These are phyloP conservation scores for Colletotrichum chlorophyti DNA, from an alignment of 2,329 filamentous ascomycete species.

Conservation along the genomic window DNA sequence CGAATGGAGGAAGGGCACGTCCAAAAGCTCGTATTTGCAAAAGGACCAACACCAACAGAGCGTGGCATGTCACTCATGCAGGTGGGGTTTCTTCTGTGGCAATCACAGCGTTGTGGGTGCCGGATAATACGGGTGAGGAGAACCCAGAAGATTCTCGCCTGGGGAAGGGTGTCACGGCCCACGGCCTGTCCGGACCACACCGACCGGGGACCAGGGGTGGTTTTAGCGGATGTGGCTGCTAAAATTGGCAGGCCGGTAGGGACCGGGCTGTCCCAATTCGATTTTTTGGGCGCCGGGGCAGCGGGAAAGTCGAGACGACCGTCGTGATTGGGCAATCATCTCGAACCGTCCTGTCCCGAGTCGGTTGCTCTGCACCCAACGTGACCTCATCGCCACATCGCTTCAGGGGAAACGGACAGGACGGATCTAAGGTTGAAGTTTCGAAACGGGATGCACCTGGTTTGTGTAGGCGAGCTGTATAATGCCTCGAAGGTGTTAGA, in stretches of 20 bases:
- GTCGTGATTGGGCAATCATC: constrained; percentile 20
- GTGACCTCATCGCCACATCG: not conserved
- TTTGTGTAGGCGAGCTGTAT: constrained; percentile 5
- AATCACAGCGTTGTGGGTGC: not conserved
- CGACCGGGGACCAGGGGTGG: constrained; percentile 5
- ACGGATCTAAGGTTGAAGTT: not conserved
- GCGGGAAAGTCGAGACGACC: constrained; percentile 16
- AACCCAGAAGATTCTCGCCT: not conserved
- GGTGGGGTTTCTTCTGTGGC: not conserved
- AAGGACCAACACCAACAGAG: not conserved
- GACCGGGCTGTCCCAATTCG: constrained; percentile 1
- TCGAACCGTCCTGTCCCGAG: not conserved
- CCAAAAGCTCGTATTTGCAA: constrained; percentile 1
- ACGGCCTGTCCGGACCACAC: constrained; percentile 9
- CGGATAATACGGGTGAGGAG: constrained; percentile 17
- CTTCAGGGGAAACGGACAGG: not conserved
- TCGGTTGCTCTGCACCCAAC: constrained; percentile 3
- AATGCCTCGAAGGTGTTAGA: not conserved
- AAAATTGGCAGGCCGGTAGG: constrained; percentile 5
- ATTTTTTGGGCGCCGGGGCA: constrained; percentile 9
- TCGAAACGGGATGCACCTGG: constrained; percentile 14
- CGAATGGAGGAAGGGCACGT: not conserved
- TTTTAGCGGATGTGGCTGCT: constrained; percentile 9
- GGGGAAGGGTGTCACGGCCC: not conserved
- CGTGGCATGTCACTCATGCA: constrained; percentile 1